These are phyloP conservation scores for Moesziomyces antarcticus DNA, from an alignment of 1,284 basidiomycete genomes.

Conservation along the genomic window DNA sequence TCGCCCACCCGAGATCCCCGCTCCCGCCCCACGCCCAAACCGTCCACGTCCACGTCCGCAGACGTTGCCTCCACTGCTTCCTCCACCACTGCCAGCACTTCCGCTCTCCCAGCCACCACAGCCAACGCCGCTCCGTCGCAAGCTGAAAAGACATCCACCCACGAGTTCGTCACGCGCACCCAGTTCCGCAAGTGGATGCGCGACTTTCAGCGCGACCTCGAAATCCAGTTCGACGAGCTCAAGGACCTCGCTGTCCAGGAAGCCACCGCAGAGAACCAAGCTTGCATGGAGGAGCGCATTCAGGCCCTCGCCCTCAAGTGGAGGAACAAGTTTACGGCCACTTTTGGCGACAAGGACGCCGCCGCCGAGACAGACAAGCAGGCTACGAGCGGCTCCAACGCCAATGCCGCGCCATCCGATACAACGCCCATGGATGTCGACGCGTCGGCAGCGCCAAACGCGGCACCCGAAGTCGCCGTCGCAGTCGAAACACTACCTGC, in stretches of 20 bases:
- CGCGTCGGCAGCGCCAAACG: neutral
- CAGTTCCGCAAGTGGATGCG: slow-evolving; percentile 24
- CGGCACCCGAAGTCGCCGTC: too few relatives aligned
- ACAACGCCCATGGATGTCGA: slow-evolving; percentile 24
- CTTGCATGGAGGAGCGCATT: slow-evolving; percentile 21
- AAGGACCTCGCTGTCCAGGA: slow-evolving; percentile 24
- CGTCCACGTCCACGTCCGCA: neutral
- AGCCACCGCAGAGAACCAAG: slow-evolving; percentile 19
- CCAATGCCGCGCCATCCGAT: slow-evolving; percentile 2
- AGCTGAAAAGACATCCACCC: neutral
- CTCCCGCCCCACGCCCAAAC: slow-evolving; percentile 3
- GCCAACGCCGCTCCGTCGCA: slow-evolving; percentile 1
- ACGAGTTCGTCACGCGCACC: slow-evolving; percentile 13
- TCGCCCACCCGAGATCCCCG: slow-evolving; percentile 13
- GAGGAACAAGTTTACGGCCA: slow-evolving; percentile 2
- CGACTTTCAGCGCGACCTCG: slow-evolving; percentile 14
- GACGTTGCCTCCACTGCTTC: slow-evolving; percentile 2
- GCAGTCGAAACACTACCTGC: too few relatives aligned
- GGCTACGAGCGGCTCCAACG: neutral
- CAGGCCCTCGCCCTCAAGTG: slow-evolving; percentile 11
- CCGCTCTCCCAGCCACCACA: neutral
- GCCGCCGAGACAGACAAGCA: neutral
- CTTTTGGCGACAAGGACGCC: neutral
- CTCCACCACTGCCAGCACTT: neutral
- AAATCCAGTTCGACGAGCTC: slow-evolving; percentile 27